These are phyloP conservation scores for Hyaloscypha hepaticicola DNA, from an alignment of 495 filamentous ascomycete species.

Conservation along the genomic window DNA sequence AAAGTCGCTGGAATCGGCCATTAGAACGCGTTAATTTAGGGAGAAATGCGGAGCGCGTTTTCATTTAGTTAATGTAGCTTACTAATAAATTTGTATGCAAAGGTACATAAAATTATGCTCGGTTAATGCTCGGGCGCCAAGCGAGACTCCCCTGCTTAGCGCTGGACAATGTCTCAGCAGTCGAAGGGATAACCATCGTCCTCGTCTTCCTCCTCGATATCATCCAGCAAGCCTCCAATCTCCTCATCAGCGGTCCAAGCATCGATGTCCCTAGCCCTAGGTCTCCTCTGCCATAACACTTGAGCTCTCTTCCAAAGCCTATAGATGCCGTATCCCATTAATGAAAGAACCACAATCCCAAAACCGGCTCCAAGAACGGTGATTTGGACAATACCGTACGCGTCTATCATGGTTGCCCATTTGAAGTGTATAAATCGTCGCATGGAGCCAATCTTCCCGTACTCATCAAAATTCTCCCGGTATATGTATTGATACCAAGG, in stretches of 20 bases:
- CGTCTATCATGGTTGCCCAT: neutral
- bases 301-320: neutral
- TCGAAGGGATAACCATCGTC: neutral
- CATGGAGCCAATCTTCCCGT: slow-evolving; percentile 12
- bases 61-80: too few relatives aligned
- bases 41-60: too few relatives aligned
- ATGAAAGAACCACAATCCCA: neutral
- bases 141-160: too few relatives aligned
- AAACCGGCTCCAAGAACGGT: neutral
- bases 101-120: too few relatives aligned
- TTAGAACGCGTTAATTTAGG: too few relatives aligned
- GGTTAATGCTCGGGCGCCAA: too few relatives aligned
- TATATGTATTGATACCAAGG: slow-evolving; percentile 23
- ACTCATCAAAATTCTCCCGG: slow-evolving; percentile 17
- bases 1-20: too few relatives aligned
- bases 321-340: neutral
- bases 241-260: neutral
- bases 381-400: neutral
- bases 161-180: too few relatives aligned
- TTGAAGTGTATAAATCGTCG: neutral
- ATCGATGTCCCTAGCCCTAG: neutral
- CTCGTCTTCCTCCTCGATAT: neutral
- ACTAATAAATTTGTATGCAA: too few relatives aligned
- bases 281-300: neutral
- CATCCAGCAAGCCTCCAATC: neutral